Percentiles rank a stretch among this genome's conserved stretches.
phyloP scores from a whole-genome alignment of 106 monocot genomes.

The Dendrobium chrysotoxum region DNA sequence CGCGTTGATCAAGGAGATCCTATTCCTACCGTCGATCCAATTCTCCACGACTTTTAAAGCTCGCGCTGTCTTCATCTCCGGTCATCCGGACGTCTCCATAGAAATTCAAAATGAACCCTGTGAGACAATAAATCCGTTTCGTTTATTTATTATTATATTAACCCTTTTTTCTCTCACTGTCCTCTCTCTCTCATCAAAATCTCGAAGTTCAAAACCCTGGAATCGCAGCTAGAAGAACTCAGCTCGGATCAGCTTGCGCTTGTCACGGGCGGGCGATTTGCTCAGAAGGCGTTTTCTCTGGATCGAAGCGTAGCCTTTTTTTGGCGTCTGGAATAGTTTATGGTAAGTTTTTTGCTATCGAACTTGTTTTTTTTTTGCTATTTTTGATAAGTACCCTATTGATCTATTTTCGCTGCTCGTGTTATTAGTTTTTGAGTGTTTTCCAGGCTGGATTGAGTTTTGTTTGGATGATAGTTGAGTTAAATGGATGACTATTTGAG shows the following conservation, averaged over 20 bases:
- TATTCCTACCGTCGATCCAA: background rate
- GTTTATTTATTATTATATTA: background rate
- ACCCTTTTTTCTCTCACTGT: background rate
- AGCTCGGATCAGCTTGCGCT: background rate
- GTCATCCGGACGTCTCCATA: background rate
- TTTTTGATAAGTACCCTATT: background rate
- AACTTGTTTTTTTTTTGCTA: background rate
- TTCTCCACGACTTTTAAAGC: background rate
- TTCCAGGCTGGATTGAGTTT: background rate
- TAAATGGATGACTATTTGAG: background rate
- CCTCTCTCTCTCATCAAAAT: background rate
- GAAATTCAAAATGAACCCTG: background rate
- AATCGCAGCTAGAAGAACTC: background rate
- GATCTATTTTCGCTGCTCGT: background rate
- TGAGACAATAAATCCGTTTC: constrained; percentile 3
- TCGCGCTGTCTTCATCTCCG: background rate
- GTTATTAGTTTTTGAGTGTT: background rate
- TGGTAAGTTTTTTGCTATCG: background rate
- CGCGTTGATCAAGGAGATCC: background rate
- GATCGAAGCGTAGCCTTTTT: background rate
- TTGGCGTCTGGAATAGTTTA: background rate
- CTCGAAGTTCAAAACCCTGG: background rate
- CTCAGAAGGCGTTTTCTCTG: background rate
- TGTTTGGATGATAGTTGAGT: background rate
- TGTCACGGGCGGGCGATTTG: background rate